Evolutionary conservation across 139 green algal genomes (phyloP), one percentile per base, ranked within the genome.

Genomic region (Deuterostichococcus epilithicus): DNA sequence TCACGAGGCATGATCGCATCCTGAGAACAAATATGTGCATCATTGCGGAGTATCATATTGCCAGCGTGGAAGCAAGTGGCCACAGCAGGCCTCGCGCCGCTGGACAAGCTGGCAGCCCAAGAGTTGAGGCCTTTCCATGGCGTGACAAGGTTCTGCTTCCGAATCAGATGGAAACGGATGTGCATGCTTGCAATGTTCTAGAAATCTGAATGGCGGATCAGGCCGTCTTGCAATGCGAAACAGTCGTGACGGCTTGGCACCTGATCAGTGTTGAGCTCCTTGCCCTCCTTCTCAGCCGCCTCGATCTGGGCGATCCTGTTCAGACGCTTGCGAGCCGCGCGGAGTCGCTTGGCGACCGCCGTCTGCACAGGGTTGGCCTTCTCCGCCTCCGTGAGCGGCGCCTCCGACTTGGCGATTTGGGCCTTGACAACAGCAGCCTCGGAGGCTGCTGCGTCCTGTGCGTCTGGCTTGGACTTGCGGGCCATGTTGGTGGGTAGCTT

Each of bases 211-310:
- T n/a, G n/a, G n/a, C n/a, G n/a, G n/a, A n/a, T n/a, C n/a, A n/a
- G n/a, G n/a, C n/a, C n/a, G n/a, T n/a, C n/a, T n/a, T n/a, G n/a
- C n/a, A n/a, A n/a, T n/a, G n/a, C n/a, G n/a, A 33, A 33, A 26
- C 45, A n/a, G 5, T 3, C 28, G 36, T 58, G 68, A 33, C 28
- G 36, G 68, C 44, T 67, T 45, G 60, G 4, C 72, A 82, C 78
- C 84, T 89, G 82, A 67, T 89, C 79, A 1, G 36, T 28, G 35
- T 89, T 87, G 22, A 89, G 66, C 23, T 39, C 76, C 44, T 84
- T 83, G 30, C 84, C 84, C 25, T 71, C 63, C 5, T 74, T 77
- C 34, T 32, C 58, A 37, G 81, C 79, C 3, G 44, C 73, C 45
- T 86, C 66, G 34, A 89, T 82, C n/a, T 86, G 76, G 5, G 84